Evolutionary conservation across 2,329 filamentous ascomycete genomes (phyloP).

Genomic region (Nemania sp.): DNA sequence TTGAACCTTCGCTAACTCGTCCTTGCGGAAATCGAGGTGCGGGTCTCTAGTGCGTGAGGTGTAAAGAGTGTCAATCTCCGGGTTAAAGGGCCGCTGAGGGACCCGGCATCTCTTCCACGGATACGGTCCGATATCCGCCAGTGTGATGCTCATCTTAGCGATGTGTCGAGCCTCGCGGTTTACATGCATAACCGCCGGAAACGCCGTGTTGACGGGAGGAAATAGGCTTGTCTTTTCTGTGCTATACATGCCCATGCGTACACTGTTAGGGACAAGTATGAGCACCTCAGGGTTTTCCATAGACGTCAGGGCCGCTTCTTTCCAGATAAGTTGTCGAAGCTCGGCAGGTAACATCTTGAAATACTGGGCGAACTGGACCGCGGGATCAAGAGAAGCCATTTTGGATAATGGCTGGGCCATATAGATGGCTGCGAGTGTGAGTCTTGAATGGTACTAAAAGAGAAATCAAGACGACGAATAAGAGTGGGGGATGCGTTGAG

Average conservation of each 20-base stretch:
- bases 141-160: neutral
- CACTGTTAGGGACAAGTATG: constrained; percentile 6
- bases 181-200: constrained; percentile 35
- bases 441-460: neutral
- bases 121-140: constrained; percentile 1
- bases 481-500: no score
- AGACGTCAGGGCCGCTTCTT: constrained; percentile 21
- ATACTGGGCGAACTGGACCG: constrained; percentile 11
- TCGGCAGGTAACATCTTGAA: constrained; percentile 38
- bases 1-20: constrained; percentile 1
- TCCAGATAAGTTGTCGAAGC: constrained; percentile 41
- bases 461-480: no score
- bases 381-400: neutral
- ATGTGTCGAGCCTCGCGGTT: constrained; percentile 30
- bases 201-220: constrained; percentile 28
- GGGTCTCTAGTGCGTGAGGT: constrained; percentile 1
- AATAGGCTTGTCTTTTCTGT: neutral
- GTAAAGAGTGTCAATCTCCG: constrained; percentile 39
- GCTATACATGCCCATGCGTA: neutral
- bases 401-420: neutral
- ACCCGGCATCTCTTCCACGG: constrained; percentile 24
- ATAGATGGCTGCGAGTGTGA: no score
- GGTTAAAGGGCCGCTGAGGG: constrained; percentile 33
- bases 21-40: neutral
- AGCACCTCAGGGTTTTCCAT: constrained; percentile 34